Evolutionary conservation across 148 eudicot species (phyloP).

Genomic region (Fagopyrum homotropicum): DNA sequence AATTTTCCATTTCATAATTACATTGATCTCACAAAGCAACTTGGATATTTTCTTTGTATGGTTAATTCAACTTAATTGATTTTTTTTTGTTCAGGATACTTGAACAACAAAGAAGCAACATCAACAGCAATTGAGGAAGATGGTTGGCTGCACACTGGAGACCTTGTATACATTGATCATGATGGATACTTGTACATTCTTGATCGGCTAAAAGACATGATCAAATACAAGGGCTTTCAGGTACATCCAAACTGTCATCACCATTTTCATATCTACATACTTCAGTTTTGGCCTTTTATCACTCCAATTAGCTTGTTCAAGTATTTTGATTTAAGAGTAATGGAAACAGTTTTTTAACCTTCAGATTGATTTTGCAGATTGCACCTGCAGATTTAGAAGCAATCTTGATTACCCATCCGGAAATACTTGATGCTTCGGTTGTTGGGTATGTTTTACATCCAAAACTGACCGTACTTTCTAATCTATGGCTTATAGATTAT

Average conservation of each 20-base stretch:
- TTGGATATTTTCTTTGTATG: neutral
- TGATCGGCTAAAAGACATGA: conserved; percentile 88
- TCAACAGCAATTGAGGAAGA: conserved; percentile 45
- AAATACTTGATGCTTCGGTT: conserved; percentile 76
- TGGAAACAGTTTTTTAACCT: neutral
- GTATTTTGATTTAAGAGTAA: no score
- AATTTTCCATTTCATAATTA: neutral
- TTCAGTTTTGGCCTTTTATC: no score
- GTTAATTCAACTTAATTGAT: neutral
- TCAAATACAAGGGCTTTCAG: conserved; percentile 97
- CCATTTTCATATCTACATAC: no score
- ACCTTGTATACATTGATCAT: conserved; percentile 65
- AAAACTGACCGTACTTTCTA: neutral
- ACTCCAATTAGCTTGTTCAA: neutral
- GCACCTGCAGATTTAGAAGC: conserved; percentile 95
- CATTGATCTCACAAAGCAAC: neutral
- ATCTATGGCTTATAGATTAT: neutral
- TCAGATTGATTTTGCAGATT: conserved; percentile 37
- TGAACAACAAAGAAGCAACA: conserved; percentile 63
- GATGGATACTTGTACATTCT: conserved; percentile 68
- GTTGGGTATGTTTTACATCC: conserved; percentile 42
- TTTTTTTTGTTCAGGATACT: conserved; percentile 46
- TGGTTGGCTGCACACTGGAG: conserved; percentile 93
- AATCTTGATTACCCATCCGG: conserved; percentile 65
- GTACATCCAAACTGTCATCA: conserved; percentile 20